Evolutionary conservation across 352 stramenopile species (phyloP), one percentile per base, ranked within the genome.

Genomic region (Aphanomyces stellatus): DNA sequence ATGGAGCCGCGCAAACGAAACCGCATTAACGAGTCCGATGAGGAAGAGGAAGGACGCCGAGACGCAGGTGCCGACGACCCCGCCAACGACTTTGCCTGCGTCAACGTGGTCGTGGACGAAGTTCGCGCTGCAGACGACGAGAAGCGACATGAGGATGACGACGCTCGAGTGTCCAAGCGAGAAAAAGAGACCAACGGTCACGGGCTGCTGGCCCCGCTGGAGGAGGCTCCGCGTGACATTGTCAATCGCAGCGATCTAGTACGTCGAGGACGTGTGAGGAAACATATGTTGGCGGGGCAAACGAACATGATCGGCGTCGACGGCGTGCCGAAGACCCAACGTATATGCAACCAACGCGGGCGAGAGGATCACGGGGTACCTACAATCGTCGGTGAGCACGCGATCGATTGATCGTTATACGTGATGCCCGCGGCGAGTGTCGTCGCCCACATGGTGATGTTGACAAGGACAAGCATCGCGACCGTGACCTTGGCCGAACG

Each of bases 201-300:
- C 27, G n/a, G 68, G 33, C 30, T 48, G 68, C 34, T 34, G n/a
- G 13, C 28, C 35, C 5, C 35, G 24, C 28, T 49, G 24, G 7
- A 70, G 19, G 22, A 72, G 62, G 31, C 63, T 72, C 4, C 68
- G 25, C 37, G 60, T 70, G 24, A 72, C 68, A 51, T 71, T 71
- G 34, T 72, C 68, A 37, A 72, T 72, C 15, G 68, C 68, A 17
- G 68, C 68, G 34, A 72, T 62, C 53, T 63, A 53, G 24, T 28
- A 53, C 24, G 46, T 19, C 2, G 11, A 53, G 17, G 24, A 53
- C 10, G 46, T 53, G 19, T n/a, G n/a, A n/a, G n/a, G n/a, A n/a
- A n/a, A n/a, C n/a, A n/a, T n/a, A n/a, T n/a, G n/a, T n/a, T n/a
- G n/a, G n/a, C n/a, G n/a, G 24, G 24, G 46, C 22, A 13, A n/a